phyloP scores from a whole-genome alignment of 306 rosid genomes.

The Pueraria montana region DNA sequence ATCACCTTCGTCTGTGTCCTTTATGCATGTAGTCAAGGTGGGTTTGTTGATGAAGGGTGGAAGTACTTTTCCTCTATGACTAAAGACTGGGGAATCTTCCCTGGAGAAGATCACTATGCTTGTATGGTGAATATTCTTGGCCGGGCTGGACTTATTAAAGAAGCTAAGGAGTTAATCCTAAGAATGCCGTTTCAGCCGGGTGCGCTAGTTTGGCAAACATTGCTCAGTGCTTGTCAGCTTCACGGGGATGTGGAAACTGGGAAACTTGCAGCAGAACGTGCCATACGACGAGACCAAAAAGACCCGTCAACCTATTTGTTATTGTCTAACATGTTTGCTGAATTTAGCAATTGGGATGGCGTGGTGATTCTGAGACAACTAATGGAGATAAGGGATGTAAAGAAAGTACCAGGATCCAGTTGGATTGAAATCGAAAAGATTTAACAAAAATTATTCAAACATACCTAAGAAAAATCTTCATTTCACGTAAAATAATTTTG shows the following conservation, averaged over 20 bases:
- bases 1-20: constrained; percentile 80
- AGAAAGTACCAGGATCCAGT: constrained; percentile 80
- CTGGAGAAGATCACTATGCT: constrained; percentile 80
- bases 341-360: constrained; percentile 66
- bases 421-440: constrained; percentile 57
- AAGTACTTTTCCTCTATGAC: constrained; percentile 68
- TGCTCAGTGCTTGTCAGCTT: constrained; percentile 77
- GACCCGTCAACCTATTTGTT: constrained; percentile 78
- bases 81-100: constrained; percentile 61
- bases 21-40: constrained; percentile 86
- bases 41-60: constrained; percentile 72
- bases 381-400: constrained; percentile 74
- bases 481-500: not conserved
- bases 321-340: constrained; percentile 79
- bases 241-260: constrained; percentile 73
- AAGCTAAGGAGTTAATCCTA: constrained; percentile 71
- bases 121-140: constrained; percentile 84
- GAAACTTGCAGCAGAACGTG: constrained; percentile 67
- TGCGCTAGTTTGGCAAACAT: constrained; percentile 76
- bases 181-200: constrained; percentile 72
- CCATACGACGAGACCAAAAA: constrained; percentile 54
- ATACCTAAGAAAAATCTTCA: no score
- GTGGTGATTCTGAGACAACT: constrained; percentile 67
- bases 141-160: constrained; percentile 70
- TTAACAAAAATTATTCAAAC: not conserved